Conservation (phyloP, 441 rosid species). For the Rhodomyrtus psidioides region DNA sequence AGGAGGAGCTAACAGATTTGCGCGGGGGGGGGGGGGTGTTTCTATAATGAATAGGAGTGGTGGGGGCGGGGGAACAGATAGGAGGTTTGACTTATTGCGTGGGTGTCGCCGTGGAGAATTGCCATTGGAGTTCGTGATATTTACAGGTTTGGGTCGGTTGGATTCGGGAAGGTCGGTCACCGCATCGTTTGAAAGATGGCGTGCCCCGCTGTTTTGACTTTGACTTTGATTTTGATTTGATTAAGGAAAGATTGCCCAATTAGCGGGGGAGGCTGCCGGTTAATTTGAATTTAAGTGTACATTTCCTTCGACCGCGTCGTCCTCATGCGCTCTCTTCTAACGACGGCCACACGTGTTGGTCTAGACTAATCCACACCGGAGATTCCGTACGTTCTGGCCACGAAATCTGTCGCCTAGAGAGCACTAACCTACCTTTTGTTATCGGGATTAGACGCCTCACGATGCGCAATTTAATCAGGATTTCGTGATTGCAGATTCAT, state of each 20-base stretch:
- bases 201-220: neutral
- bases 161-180: neutral
- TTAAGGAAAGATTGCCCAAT: neutral
- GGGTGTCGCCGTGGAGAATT: neutral
- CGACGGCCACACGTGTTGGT: neutral
- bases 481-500: neutral
- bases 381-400: neutral
- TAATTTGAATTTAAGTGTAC: neutral
- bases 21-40: no score
- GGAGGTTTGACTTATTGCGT: neutral
- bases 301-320: neutral
- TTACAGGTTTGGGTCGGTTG: neutral
- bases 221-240: neutral
- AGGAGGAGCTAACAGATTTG: no score
- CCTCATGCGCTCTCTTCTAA: neutral
- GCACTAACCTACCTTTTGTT: neutral
- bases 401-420: neutral
- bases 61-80: neutral
- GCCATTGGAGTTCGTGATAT: neutral
- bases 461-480: no score
- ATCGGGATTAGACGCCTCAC: neutral
- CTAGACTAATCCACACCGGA: fast-evolving
- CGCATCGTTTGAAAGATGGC: neutral
- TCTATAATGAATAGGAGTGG: neutral
- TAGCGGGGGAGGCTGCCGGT: neutral